A percentile compares a stretch with the other conserved stretches of the same genome.
Evolutionary conservation across 495 filamentous ascomycete species (phyloP).

Genomic region (Penicilliopsis zonata): DNA sequence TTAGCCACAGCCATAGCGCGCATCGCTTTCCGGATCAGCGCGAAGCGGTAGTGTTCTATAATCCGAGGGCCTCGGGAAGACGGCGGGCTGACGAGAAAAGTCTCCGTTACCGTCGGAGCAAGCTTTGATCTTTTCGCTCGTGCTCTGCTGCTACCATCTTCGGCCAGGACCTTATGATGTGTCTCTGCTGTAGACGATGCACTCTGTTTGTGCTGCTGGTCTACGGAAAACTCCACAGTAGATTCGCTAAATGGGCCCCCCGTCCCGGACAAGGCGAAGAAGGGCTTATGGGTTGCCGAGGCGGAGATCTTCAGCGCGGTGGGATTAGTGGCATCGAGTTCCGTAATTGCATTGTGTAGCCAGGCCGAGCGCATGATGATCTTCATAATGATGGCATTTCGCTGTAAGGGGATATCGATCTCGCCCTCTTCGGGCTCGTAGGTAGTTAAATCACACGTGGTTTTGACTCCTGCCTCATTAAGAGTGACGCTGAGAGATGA

Average conservation of each 20-base stretch:
- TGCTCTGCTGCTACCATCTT: conserved; percentile 25
- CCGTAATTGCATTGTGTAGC: conserved; percentile 73
- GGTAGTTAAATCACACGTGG: conserved; percentile 84
- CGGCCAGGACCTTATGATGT: conserved; percentile 16
- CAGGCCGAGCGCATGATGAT: conserved; percentile 84
- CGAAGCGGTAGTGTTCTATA: conserved; percentile 58
- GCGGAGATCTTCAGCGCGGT: conserved; percentile 51
- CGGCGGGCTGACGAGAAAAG: conserved; percentile 35
- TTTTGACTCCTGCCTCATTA: conserved; percentile 74
- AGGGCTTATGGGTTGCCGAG: conserved; percentile 47
- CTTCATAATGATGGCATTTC: conserved; percentile 71
- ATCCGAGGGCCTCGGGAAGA: conserved; percentile 28
- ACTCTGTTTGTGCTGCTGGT: conserved; percentile 31
- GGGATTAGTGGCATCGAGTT: conserved; percentile 65
- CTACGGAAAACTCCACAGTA: conserved; percentile 71
- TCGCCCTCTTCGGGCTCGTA: conserved; percentile 57
- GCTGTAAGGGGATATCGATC: conserved; percentile 71
- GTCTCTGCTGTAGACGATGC: conserved; percentile 8
- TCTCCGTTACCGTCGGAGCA: conserved; percentile 35
- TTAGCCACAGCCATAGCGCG: conserved; percentile 83
- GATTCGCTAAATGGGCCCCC: conserved; percentile 68
- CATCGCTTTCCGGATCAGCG: conserved; percentile 65
- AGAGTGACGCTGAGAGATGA: conserved; percentile 69
- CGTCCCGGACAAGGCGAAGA: conserved; percentile 57
- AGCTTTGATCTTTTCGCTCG: conserved; percentile 34